phyloP scores from a whole-genome alignment of 441 rosid species.

The Iberis amara region DNA sequence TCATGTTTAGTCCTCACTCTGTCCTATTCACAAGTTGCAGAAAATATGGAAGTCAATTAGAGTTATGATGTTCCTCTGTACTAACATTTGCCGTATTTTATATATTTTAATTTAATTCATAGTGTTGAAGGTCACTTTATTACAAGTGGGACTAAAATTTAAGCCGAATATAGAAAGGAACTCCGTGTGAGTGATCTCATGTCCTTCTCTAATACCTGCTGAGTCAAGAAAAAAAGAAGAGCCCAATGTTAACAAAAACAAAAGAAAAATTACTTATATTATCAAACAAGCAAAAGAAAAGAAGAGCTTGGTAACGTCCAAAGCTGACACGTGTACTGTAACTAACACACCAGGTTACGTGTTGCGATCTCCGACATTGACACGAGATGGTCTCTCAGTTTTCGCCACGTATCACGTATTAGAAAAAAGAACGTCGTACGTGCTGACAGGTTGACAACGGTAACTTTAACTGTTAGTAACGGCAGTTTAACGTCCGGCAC shows the following conservation, averaged over 20 bases:
- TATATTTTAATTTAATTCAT: too few relatives aligned
- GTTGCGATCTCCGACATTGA: not conserved
- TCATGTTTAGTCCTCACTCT: constrained; percentile 1
- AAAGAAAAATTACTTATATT: not conserved
- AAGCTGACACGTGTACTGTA: constrained; percentile 22
- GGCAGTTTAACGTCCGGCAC: not conserved
- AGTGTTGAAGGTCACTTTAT: too few relatives aligned
- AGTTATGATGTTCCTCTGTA: not conserved
- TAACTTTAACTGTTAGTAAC: not conserved
- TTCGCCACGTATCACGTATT: constrained; percentile 28
- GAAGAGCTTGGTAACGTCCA: too few relatives aligned
- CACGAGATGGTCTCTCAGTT: not conserved
- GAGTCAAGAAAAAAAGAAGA: not conserved
- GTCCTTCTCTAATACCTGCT: constrained; percentile 20
- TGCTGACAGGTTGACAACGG: constrained; percentile 20
- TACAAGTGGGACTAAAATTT: too few relatives aligned
- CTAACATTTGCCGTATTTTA: too few relatives aligned
- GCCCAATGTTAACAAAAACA: not conserved
- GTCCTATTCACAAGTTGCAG: constrained; percentile 28
- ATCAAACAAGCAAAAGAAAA: not conserved
- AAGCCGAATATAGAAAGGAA: too few relatives aligned
- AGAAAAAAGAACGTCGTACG: constrained; percentile 14
- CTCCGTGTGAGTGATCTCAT: constrained; percentile 19
- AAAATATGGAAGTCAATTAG: constrained; percentile 12
- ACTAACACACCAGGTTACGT: not conserved